Conservation (phyloP, 768 basidiomycete genomes). For the Panus rudis region DNA sequence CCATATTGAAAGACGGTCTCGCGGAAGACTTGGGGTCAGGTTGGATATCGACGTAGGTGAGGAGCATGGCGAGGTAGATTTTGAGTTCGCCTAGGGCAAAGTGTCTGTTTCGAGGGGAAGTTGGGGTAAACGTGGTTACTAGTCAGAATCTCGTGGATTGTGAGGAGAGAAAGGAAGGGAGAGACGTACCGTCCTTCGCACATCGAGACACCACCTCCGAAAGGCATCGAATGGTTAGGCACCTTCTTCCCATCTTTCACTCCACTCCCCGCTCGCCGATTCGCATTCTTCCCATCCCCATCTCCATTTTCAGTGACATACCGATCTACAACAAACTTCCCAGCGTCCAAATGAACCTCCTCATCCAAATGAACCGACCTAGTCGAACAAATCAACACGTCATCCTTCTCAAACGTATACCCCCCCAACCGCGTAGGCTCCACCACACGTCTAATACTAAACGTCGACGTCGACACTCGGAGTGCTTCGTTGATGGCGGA, state of each 20-base stretch:
- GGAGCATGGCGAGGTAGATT: not conserved
- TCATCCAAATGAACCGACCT: slow-evolving; percentile 14
- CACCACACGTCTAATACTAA: slow-evolving; percentile 15
- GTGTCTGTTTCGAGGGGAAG: not conserved
- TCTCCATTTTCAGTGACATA: too few species aligned
- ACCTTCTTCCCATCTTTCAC: slow-evolving; percentile 12
- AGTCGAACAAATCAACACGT: slow-evolving; percentile 15
- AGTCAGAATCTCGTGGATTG: not conserved
- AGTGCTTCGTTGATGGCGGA: slow-evolving; percentile 21
- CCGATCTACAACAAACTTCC: slow-evolving; percentile 9
- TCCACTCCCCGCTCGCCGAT: too few species aligned
- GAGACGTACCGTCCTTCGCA: slow-evolving; percentile 19
- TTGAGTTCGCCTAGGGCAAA: not conserved
- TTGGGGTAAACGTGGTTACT: not conserved
- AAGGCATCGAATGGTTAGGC: slow-evolving; percentile 17
- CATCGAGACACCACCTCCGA: slow-evolving; percentile 22
- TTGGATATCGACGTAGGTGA: not conserved
- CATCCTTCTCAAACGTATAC: slow-evolving; percentile 11
- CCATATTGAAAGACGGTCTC: not conserved
- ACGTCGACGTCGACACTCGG: slow-evolving; percentile 12
- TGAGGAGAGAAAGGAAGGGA: not conserved
- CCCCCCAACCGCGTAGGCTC: slow-evolving; percentile 14
- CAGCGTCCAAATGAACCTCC: slow-evolving; percentile 12
- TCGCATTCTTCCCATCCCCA: slow-evolving; percentile 2
- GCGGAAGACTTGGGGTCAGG: not conserved